Conservation (phyloP, 768 basidiomycete genomes). For the Coprinopsis cinerea region DNA sequence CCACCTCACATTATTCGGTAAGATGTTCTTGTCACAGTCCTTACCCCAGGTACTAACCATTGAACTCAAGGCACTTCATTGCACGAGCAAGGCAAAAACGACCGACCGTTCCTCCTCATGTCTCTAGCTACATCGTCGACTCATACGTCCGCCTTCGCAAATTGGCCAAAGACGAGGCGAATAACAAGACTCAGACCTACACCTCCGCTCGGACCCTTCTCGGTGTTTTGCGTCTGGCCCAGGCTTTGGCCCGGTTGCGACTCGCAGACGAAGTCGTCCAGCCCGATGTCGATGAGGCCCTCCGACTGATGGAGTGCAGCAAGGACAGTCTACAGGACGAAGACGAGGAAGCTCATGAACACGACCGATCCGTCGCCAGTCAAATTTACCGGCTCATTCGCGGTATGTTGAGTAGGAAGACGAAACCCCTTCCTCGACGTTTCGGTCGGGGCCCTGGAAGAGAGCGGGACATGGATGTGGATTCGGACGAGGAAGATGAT, state of each 20-base stretch:
- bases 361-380: constrained; percentile 73
- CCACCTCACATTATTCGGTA: constrained; percentile 88
- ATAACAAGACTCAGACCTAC: constrained; percentile 87
- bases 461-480: constrained; percentile 64
- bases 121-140: constrained; percentile 91
- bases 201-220: constrained; percentile 95
- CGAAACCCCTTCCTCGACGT: constrained; percentile 35
- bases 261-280: constrained; percentile 76
- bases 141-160: constrained; percentile 95
- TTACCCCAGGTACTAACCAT: background rate
- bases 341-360: constrained; percentile 58
- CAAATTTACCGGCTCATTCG: constrained; percentile 91
- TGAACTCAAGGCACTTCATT: constrained; percentile 76
- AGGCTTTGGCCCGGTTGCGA: constrained; percentile 89
- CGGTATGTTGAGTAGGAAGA: constrained; percentile 56
- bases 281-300: constrained; percentile 91
- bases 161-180: constrained; percentile 84
- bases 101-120: constrained; percentile 82
- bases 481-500: constrained; percentile 63
- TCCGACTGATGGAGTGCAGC: constrained; percentile 94
- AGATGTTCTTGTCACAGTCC: constrained; percentile 10
- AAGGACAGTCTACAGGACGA: constrained; percentile 88
- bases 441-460: constrained; percentile 66
- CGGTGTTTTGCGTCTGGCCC: constrained; percentile 88
- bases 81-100: constrained; percentile 83